phyloP scores from a whole-genome alignment of 345 rosid genomes.

The Abelmoschus esculentus region DNA sequence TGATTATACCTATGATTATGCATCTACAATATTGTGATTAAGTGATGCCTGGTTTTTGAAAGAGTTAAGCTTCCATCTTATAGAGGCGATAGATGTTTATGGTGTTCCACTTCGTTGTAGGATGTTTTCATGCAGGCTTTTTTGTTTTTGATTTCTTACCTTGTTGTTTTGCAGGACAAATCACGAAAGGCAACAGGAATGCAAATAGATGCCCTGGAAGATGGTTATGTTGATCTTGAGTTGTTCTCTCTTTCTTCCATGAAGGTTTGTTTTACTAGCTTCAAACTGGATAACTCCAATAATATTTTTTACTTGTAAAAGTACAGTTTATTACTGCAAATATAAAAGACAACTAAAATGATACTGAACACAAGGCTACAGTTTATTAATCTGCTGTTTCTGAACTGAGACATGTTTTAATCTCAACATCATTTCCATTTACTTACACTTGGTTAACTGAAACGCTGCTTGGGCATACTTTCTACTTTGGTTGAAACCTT shows the following conservation, averaged over 20 bases:
- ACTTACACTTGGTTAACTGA: background rate
- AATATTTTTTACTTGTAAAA: background rate
- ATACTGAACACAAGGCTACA: too few relatives aligned
- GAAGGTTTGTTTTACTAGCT: constrained; percentile 44
- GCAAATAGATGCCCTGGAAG: constrained; percentile 78
- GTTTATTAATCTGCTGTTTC: background rate
- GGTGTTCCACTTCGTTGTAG: background rate
- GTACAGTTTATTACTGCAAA: background rate
- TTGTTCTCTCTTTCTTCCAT: constrained; percentile 84
- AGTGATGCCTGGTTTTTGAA: background rate
- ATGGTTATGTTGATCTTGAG: constrained; percentile 68
- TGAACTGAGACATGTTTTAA: background rate
- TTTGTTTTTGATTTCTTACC: background rate
- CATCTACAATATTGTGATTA: background rate
- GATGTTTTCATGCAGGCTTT: background rate
- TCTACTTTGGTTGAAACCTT: background rate
- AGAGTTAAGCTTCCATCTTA: background rate
- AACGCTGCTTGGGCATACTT: too few relatives aligned
- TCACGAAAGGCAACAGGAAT: constrained; percentile 67
- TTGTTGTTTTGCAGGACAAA: constrained; percentile 51
- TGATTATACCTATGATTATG: background rate
- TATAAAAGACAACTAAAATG: background rate
- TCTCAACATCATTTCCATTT: background rate
- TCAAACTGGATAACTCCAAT: background rate
- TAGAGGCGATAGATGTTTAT: too few relatives aligned